Conservation (phyloP, 2,329 filamentous ascomycete species). For the Phyllosticta paracitricarpa region DNA sequence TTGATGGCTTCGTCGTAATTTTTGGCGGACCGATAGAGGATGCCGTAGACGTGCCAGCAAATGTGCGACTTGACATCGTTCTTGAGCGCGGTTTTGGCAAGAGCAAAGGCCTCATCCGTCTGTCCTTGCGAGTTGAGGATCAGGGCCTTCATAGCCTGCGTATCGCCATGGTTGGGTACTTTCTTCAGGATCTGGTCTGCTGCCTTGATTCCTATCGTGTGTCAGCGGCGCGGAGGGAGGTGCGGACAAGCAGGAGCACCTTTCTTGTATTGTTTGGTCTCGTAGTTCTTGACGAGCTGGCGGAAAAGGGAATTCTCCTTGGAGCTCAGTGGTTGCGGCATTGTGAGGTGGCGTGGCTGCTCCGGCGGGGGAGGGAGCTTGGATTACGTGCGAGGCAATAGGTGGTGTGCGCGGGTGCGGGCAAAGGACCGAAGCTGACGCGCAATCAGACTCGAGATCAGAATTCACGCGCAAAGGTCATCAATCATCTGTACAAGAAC, state of each 20-base stretch:
- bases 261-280: conserved; percentile 97
- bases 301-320: conserved; percentile 94
- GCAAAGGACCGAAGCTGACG: background rate
- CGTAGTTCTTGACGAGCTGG: conserved; percentile 89
- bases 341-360: conserved; percentile 21
- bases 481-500: background rate
- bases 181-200: conserved; percentile 96
- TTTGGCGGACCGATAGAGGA: conserved; percentile 87
- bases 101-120: conserved; percentile 83
- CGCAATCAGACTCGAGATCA: background rate
- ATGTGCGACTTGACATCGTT: conserved; percentile 99
- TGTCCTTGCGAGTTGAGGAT: conserved; percentile 91
- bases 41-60: conserved; percentile 97
- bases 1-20: conserved; percentile 99
- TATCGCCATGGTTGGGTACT: conserved; percentile 92
- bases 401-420: background rate
- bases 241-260: conserved; percentile 31
- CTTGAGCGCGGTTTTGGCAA: conserved; percentile 85
- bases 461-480: background rate
- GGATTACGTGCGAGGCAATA: background rate
- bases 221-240: conserved; percentile 7
- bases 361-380: background rate
- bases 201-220: conserved; percentile 64
- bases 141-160: conserved; percentile 96
- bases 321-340: conserved; percentile 65